Conservation (phyloP, 768 basidiomycete species). For the Tephrocybe sp. region DNA sequence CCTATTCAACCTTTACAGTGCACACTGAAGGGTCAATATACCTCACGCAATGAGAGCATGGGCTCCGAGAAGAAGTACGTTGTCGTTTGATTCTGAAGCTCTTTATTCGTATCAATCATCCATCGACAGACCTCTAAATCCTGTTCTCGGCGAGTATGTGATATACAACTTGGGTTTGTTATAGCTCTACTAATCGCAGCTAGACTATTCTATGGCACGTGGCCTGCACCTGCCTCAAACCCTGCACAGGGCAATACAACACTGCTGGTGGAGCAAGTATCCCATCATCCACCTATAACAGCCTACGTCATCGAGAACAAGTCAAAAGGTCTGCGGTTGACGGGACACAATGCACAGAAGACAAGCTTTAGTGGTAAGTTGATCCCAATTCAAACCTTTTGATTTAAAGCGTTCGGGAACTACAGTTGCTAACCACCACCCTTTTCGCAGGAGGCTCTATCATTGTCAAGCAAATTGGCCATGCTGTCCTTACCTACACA, state of each 20-base stretch:
- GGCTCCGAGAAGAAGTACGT: constrained; percentile 96
- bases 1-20: constrained; percentile 41
- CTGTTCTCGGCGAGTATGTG: constrained; percentile 88
- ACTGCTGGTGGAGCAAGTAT: constrained; percentile 92
- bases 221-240: constrained; percentile 55
- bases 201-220: constrained; percentile 85
- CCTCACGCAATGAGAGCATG: constrained; percentile 91
- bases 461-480: constrained; percentile 94
- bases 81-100: not conserved
- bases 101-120: not conserved
- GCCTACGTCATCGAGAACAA: constrained; percentile 87
- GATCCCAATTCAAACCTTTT: no score
- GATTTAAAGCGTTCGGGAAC: not conserved
- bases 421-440: not conserved
- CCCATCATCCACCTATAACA: constrained; percentile 90
- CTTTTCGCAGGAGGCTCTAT: constrained; percentile 55
- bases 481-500: constrained; percentile 77
- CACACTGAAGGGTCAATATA: constrained; percentile 95
- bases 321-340: constrained; percentile 69
- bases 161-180: not conserved
- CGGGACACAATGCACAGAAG: constrained; percentile 94
- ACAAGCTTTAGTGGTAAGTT: constrained; percentile 83
- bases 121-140: constrained; percentile 80
- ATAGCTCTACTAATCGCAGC: not conserved
- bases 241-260: constrained; percentile 76